Evolutionary conservation across 73 alveolate species (phyloP), one percentile per base, ranked within the genome.

Genomic region (Stentor roeselii): DNA sequence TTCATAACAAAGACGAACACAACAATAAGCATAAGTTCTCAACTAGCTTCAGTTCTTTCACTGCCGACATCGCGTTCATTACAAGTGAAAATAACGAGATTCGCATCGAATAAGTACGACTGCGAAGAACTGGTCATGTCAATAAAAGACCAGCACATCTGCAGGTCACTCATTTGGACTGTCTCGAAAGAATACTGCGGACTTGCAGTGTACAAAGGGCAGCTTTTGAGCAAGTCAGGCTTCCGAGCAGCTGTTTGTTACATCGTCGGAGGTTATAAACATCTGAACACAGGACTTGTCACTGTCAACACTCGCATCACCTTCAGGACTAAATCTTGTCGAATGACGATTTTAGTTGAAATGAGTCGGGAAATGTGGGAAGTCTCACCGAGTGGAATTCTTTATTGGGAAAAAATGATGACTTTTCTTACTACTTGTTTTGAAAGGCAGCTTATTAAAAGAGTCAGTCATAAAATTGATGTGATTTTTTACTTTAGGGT

Each of bases 401-500:
- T 67, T n/a, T 67, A 67, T 32, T 67, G 80, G 37, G 80, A 67
- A 67, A 67, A 67, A 67, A 2, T 67, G 80, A 67, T 67, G 15
- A 21, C 80, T n/a, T 32, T 67, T 21, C 34, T 67, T 27, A 67
- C 37, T 36, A 67, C 80, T 67, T 36, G 42, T 67, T 67, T 67
- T 67, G 80, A 67, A 67, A 67, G 80, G 41, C 80, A 67, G 37
- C 15, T 67, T 1, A 21, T 67, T 0, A 34, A n/a, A n/a, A 67
- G 37, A 34, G 37, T 32, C 21, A 11, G 42, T 30, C 80, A 67
- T 67, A 40, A 67, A 30, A 67, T 67, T 32, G 34, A 3, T 27
- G 80, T 67, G 27, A 67, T 67, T 67, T 30, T 67, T 1, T 67
- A 67, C 34, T 67, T 36, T 32, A 0, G 41, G 34, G 80, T 34